phyloP scores from a whole-genome alignment of 2,329 filamentous ascomycete species.

The Microsporum canis region DNA sequence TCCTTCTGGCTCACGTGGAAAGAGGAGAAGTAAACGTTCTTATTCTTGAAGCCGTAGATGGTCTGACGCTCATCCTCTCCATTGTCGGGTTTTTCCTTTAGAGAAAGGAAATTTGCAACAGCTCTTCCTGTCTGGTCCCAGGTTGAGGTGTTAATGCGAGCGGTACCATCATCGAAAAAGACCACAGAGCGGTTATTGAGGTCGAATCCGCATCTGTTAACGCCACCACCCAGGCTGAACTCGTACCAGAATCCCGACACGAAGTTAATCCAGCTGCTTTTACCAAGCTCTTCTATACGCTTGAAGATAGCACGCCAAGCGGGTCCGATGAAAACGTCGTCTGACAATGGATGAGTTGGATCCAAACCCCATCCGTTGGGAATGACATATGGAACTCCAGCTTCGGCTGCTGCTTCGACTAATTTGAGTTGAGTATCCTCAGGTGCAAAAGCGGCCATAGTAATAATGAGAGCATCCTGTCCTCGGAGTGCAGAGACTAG shows the following conservation, averaged over 20 bases:
- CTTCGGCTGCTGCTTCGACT: constrained; percentile 44
- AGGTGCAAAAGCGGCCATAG: constrained; percentile 37
- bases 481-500: constrained; percentile 42
- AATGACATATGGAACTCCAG: constrained; percentile 45
- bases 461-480: constrained; percentile 50
- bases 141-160: constrained; percentile 47
- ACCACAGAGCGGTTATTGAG: constrained; percentile 34
- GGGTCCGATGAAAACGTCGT: constrained; percentile 29
- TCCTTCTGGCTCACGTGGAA: constrained; percentile 52
- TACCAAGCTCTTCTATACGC: constrained; percentile 34
- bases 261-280: constrained; percentile 33
- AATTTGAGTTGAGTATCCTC: constrained; percentile 39
- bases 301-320: constrained; percentile 19
- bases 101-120: constrained; percentile 41
- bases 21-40: constrained; percentile 42
- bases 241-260: constrained; percentile 45
- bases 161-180: constrained; percentile 47
- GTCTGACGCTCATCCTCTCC: constrained; percentile 26
- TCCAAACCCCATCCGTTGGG: constrained; percentile 39
- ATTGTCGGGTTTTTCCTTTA: constrained; percentile 35
- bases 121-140: constrained; percentile 47
- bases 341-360: constrained; percentile 2
- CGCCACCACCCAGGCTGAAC: constrained; percentile 32
- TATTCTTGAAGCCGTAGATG: constrained; percentile 40
- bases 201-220: constrained; percentile 40